These are phyloP conservation scores for Cladosporium sp. DNA, from an alignment of 2,329 filamentous ascomycete genomes.

Conservation along the genomic window DNA sequence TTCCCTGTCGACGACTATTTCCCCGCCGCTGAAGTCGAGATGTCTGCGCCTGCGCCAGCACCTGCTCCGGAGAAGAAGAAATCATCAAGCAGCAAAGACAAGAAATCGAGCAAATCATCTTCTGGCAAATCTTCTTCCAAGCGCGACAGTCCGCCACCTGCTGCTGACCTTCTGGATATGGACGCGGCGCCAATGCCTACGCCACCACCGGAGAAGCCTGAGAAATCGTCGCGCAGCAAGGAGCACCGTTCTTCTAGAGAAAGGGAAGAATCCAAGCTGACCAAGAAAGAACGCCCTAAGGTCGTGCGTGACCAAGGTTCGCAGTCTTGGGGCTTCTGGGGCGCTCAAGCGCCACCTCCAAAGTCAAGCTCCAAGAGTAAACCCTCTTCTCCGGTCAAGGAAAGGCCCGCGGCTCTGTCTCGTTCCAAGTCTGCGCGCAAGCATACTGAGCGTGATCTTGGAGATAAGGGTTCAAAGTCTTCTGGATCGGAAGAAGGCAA, in stretches of 20 bases:
- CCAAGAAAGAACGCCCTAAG: conserved; percentile 72
- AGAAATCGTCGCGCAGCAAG: conserved; percentile 8
- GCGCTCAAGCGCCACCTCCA: conserved; percentile 43
- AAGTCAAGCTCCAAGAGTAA: conserved; percentile 46
- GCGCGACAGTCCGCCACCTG: conserved; percentile 3
- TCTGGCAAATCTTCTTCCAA: background rate
- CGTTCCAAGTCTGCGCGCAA: conserved; percentile 56
- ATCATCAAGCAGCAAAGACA: conserved; percentile 25
- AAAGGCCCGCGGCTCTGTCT: conserved; percentile 40
- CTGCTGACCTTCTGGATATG: conserved; percentile 27
- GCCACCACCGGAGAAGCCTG: conserved; percentile 43
- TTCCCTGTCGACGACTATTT: conserved; percentile 44
- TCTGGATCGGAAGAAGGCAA: conserved; percentile 68
- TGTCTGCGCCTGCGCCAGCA: conserved; percentile 14
- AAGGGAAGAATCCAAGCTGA: conserved; percentile 46
- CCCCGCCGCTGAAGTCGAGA: conserved; percentile 11
- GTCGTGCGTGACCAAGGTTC: conserved; percentile 64
- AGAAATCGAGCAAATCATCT: conserved; percentile 31
- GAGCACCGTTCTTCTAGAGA: conserved; percentile 15
- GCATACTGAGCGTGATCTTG: conserved; percentile 45
- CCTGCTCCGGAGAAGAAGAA: conserved; percentile 16
- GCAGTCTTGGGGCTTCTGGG: conserved; percentile 71
- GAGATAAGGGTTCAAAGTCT: conserved; percentile 62
- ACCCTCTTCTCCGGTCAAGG: conserved; percentile 37
- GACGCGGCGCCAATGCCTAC: conserved; percentile 41